Evolutionary conservation across 1,284 basidiomycete genomes (phyloP).

Genomic region (Puccinia hordei): DNA sequence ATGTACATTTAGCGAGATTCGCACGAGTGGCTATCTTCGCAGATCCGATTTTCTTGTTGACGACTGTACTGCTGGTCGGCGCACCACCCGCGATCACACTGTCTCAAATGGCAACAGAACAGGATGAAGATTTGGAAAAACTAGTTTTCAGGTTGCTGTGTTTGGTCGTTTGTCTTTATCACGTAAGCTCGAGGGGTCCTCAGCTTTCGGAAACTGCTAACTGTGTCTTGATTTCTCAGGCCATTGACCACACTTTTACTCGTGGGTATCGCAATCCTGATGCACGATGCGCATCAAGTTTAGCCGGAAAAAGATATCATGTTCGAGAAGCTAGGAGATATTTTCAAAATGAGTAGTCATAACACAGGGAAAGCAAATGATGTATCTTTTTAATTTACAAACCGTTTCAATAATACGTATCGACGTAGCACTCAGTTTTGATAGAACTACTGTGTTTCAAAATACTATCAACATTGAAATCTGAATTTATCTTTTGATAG

Average conservation of each 20-base stretch:
- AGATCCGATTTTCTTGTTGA: slow-evolving; percentile 36
- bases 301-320: neutral
- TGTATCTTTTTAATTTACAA: neutral
- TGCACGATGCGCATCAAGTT: neutral
- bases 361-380: neutral
- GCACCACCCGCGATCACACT: slow-evolving; percentile 56
- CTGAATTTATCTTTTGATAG: too few species aligned
- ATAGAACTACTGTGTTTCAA: neutral
- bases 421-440: neutral
- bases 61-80: slow-evolving; percentile 27
- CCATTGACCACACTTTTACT: slow-evolving; percentile 28
- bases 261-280: slow-evolving; percentile 14
- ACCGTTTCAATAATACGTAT: neutral
- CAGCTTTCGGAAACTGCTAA: neutral
- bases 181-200: slow-evolving; percentile 22
- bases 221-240: neutral
- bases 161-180: slow-evolving; percentile 33
- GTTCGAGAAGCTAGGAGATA: neutral
- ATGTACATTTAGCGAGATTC: neutral
- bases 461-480: neutral
- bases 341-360: neutral
- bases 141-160: slow-evolving; percentile 17
- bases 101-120: slow-evolving; percentile 53
- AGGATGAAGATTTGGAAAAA: slow-evolving; percentile 20
- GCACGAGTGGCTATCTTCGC: neutral